Base-by-base conservation (phyloP, 495 filamentous ascomycete genomes). In the Aspergillus taichungensis region DNA sequence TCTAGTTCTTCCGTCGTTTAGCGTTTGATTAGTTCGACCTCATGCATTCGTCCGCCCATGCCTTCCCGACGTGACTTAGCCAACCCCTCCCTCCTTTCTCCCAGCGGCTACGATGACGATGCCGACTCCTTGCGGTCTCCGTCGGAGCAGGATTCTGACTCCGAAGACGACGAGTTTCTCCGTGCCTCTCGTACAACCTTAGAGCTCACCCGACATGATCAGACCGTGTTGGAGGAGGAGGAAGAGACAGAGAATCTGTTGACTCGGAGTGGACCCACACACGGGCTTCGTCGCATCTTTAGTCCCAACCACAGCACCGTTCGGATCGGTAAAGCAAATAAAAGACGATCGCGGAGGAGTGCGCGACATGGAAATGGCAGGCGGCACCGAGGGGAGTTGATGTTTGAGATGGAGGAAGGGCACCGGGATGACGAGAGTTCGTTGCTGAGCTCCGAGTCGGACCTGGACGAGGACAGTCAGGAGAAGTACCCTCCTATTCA, bases 321-420 rank as follows among this genome's bases (percentile, higher is more conserved):
- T n/a, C 70, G 59, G 55, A 73, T 76, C 13, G 84, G 82, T 41
- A 86, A 81, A 63, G 64, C 68, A 50, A 66, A 73, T 46, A 68
- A 69, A 30, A 54, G 55, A 46, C 67, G 63, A 52, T 57, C 62
- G 49, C 67, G 67, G 55, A 55, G 46, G 52, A 51, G 61, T 72
- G 74, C 62, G 62, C 63, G 49, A 62, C 73, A 13, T 60, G 71
- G 47, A 49, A 77, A 47, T 44, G 74, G 56, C 54, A 64, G 44
- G 64, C 72, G 42, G 67, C 77, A 42, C 13, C 56, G 60, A 53
- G 82, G 84, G 24, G 74, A 83, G 55, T 64, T 91, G 59, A 86
- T 94, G 82, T 87, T 84, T 57, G 85, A 92, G 55, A 89, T 89
- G 85, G 87, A 94, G 56, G 83, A 88, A 54, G 83, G 87, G 11